phyloP scores from a whole-genome alignment of 805 yeast genomes.

The Candida ascalaphidarum region DNA sequence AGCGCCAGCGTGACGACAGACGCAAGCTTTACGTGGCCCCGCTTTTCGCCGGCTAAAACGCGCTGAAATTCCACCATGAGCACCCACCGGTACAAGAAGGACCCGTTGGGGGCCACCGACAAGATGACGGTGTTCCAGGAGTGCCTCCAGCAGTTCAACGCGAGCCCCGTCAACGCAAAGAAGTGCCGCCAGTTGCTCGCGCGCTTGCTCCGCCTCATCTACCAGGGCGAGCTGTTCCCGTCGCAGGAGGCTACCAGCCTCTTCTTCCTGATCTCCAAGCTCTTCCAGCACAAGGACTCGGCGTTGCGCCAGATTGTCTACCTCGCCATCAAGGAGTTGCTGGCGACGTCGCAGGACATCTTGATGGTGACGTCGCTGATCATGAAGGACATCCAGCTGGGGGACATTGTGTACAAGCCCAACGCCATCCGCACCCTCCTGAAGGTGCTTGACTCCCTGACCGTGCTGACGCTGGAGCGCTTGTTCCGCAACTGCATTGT shows the following conservation, averaged over 20 bases:
- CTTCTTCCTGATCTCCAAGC: conserved; percentile 88
- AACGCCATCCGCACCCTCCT: conserved; percentile 90
- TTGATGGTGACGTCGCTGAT: conserved; percentile 97
- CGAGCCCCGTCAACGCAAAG: conserved; percentile 80
- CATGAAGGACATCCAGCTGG: conserved; percentile 95
- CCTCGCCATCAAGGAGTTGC: conserved; percentile 86
- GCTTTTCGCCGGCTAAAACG: background rate
- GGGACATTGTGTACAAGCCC: conserved; percentile 80
- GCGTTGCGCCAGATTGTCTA: conserved; percentile 89
- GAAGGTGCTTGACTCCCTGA: conserved; percentile 80
- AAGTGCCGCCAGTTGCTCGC: conserved; percentile 80
- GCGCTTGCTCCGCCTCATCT: conserved; percentile 71
- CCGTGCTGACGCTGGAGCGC: conserved; percentile 91
- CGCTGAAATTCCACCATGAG: background rate
- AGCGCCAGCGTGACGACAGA: background rate
- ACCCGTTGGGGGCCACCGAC: conserved; percentile 74
- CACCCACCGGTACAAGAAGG: too few relatives aligned
- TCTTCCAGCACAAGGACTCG: conserved; percentile 87
- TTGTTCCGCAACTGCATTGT: conserved; percentile 88
- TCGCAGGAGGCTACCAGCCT: conserved; percentile 83
- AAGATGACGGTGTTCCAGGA: conserved; percentile 97
- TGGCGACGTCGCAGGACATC: conserved; percentile 79
- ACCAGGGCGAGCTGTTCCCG: conserved; percentile 83
- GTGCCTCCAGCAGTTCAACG: conserved; percentile 86
- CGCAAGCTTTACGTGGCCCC: background rate